Evolutionary conservation across 768 basidiomycete species (phyloP).

Genomic region (Cyclocybe aegerita): DNA sequence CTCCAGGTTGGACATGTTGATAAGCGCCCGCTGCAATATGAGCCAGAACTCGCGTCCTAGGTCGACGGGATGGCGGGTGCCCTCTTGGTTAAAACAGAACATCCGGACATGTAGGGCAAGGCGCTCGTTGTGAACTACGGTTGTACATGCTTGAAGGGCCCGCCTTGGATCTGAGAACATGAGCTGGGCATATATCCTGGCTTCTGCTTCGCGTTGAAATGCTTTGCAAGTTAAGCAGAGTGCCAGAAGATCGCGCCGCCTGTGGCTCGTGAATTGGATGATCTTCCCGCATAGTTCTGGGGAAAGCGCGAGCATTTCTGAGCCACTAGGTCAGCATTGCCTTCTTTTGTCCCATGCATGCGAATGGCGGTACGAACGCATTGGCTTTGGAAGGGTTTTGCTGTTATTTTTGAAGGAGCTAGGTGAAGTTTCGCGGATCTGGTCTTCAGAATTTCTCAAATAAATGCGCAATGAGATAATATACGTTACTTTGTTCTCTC

Average conservation of each 20-base stretch:
- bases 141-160: constrained; percentile 35
- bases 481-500: no score
- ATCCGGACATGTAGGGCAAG: constrained; percentile 40
- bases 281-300: constrained; percentile 44
- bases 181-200: constrained; percentile 42
- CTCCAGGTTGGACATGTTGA: constrained; percentile 43
- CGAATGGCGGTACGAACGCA: constrained; percentile 12
- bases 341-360: neutral
- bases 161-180: constrained; percentile 34
- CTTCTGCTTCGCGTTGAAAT: constrained; percentile 48
- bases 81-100: constrained; percentile 36
- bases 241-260: constrained; percentile 34
- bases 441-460: neutral
- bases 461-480: neutral
- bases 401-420: neutral
- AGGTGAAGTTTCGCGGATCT: neutral
- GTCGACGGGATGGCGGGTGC: constrained; percentile 21
- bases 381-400: neutral
- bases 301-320: constrained; percentile 29
- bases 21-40: constrained; percentile 40
- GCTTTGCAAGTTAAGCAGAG: constrained; percentile 46
- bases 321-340: neutral
- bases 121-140: constrained; percentile 36
- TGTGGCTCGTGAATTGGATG: constrained; percentile 30
- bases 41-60: constrained; percentile 42